Base-by-base conservation (phyloP, 2,329 filamentous ascomycete species). In the Diaporthe velutina region DNA sequence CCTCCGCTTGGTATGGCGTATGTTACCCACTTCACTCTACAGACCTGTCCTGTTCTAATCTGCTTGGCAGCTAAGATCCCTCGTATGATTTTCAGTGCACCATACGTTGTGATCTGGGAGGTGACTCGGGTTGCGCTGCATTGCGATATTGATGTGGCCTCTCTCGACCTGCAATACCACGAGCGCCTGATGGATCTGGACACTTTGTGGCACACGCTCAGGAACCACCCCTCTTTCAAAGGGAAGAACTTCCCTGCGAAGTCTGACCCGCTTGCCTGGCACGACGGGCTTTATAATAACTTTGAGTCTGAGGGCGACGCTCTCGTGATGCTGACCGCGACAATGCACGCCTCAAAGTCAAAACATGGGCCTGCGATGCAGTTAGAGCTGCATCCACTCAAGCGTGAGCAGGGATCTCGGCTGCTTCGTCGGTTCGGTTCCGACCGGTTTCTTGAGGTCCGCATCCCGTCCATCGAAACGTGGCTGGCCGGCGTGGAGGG, bases 391-490 rank as follows among this genome's bases (percentile, higher is more conserved):
- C 82, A 85, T 3, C 86, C 89, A 0, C 78, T 92, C 2, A 83
- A 81, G 15, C 79, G 90, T 1, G 88, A 90, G 40, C 79, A 84
- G 6, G 83, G 87, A 0, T 86, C 90, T 78, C 87, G 91, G 1
- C 80, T 92, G 0, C 82, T 83, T n/a, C 86, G 91, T 22, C 87
- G 87, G 4, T 92, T 92, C 75, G 90, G 91, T 0, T 81, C 86
- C 0, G 90, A 92, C 76, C 85, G 91, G 0, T 92, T 92, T 60
- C 76, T 93, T 1, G 89, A 92, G 72, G 74, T 92, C 1, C 79
- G 85, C 3, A 83, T 92, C 10, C 90, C 90, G 0, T 83, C 84
- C 0, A 78, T 80, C 0, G 81, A 83, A 0, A 68, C 77, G 0
- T 68, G 82, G 0, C 75, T 84, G 3, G 82, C 80, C 25, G 78